Percentiles rank a stretch among this genome's conserved stretches.
Conservation (phyloP, 2,329 filamentous ascomycete genomes). For the Trichoderma sp. region DNA sequence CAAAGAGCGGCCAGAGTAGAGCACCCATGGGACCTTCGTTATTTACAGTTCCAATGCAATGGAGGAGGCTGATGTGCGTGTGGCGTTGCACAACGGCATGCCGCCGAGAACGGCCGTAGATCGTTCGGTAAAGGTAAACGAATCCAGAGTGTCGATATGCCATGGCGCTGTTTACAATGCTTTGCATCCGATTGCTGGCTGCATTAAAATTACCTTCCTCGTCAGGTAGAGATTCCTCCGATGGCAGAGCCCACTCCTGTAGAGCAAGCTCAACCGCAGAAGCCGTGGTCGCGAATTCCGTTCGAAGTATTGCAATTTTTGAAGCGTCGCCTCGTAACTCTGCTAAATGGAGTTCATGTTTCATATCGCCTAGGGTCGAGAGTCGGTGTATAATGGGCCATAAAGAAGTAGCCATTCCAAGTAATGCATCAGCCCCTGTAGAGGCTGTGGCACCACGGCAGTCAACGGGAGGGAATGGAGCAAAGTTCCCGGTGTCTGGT, state of each 20-base stretch:
- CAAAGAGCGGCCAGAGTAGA: slow-evolving; percentile 65
- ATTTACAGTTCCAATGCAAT: slow-evolving; percentile 57
- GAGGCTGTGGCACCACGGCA: slow-evolving; percentile 49
- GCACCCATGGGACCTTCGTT: slow-evolving; percentile 63
- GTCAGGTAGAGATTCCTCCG: slow-evolving; percentile 37
- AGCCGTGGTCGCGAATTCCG: slow-evolving; percentile 54
- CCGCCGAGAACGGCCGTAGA: slow-evolving; percentile 50
- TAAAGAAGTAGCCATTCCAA: slow-evolving; percentile 62
- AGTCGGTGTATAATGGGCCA: slow-evolving; percentile 66
- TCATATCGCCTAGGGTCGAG: slow-evolving; percentile 56
- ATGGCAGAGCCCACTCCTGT: slow-evolving; percentile 51
- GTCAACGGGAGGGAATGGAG: slow-evolving; percentile 51
- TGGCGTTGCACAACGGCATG: slow-evolving; percentile 57
- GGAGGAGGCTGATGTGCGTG: slow-evolving; percentile 50
- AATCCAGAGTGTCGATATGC: slow-evolving; percentile 61
- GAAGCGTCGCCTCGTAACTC: slow-evolving; percentile 44
- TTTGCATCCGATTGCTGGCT: slow-evolving; percentile 46
- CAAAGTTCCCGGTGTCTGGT: slow-evolving; percentile 49
- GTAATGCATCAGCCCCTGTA: slow-evolving; percentile 57
- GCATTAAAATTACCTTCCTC: slow-evolving; percentile 31
- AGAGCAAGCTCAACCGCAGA: slow-evolving; percentile 59
- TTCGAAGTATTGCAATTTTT: slow-evolving; percentile 51
- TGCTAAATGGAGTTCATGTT: slow-evolving; percentile 53
- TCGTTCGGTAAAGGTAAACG: slow-evolving; percentile 59
- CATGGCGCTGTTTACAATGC: slow-evolving; percentile 60